Base-by-base conservation (phyloP, 805 yeast genomes). In the Candida golubevii region DNA sequence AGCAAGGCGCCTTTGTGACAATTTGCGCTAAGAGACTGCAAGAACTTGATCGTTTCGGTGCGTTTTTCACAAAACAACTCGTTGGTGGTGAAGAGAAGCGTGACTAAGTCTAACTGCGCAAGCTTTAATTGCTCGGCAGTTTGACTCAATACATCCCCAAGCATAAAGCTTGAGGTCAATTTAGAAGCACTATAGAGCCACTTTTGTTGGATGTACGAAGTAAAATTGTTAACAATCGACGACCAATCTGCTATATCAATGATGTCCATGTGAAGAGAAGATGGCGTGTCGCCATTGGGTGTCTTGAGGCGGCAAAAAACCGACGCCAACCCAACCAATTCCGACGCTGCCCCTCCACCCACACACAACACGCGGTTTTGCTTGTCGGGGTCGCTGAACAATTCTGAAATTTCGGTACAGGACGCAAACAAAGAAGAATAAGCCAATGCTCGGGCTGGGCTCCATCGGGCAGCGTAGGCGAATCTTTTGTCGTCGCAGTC, bases 331-430 rank as follows among this genome's bases (percentile, higher is more conserved):
- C 79, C 86, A 29, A 80, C 79, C 23, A 88, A 63, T 59, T 88
- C 97, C 2, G 88, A 86, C 5, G 91, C 87, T 0, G 96, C 96
- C 31, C 97, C 97, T 23, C 95, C 96, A 14, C 96, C 97, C 32
- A 89, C 72, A 54, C 83, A 78, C 31, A 88, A 60, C 0, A 82
- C 77, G 7, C 71, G 61, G 4, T 66, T 57, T 12, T 61, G 55
- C 13, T 48, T 42, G 6, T 51, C 52, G 3, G 66, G 63, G 33
- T 66, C 64, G 33, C 59, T 59, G 9, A 78, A 56, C 18, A 74
- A 33, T 3, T 64, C 59, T 35, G 62, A 58, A 8, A 80, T 60
- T 4, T 72, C 72, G 6, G 61, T 63, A 27, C 83, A 64, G 11
- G 76, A 67, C 1, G 79, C 69, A 53, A 88, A 82, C 18, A 88